Evolutionary conservation across 352 stramenopile species (phyloP), one percentile per base, ranked within the genome.

Genomic region (Phytophthora litchii): DNA sequence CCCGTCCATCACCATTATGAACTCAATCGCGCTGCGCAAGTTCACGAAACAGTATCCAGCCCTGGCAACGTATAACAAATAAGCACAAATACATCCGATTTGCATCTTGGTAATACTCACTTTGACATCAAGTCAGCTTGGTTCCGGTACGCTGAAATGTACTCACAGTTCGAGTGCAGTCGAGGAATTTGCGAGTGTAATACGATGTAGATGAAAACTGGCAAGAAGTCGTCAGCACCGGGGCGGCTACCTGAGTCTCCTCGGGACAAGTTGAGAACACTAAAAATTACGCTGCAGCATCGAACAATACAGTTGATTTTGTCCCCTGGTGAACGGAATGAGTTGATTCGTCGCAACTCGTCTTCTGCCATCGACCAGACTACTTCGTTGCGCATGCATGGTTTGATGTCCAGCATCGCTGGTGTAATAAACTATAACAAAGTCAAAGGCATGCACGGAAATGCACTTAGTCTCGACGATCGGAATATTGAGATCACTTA

Each of bases 171-270:
- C 11, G 88, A 96, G 37, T 88, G 63, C 11, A 97, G 72, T 9
- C 79, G 71, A n/a, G 89, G 85, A 52, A 97, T 93, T 50, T 92
- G 80, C 23, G 90, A 92, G 53, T 95, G 86, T 14, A 97, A 68
- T 17, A 97, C 89, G 34, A 97, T 91, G 73, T 95, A 97, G 57
- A 97, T 97, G 61, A 97, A 96, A 23, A 97, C 80, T 13, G 91
- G 91, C 12, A 97, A 69, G 45, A 97, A 97, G 34, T 97, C 91
- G 55, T 97, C 91, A 1, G 89, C 82, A 13, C 86, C 86, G 3
- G 86, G 86, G 7, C 86, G 83, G 13, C 67, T 88, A 1, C 72
- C 69, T 7, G 75, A 79, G 37, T 91, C 82, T 16, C 83, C 86
- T 34, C 86, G 77, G 0, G 86, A 77, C 13, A 96, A 66, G 42